These are phyloP conservation scores for Arthroderma sp. DNA, from an alignment of 2,329 filamentous ascomycete genomes.

Conservation along the genomic window DNA sequence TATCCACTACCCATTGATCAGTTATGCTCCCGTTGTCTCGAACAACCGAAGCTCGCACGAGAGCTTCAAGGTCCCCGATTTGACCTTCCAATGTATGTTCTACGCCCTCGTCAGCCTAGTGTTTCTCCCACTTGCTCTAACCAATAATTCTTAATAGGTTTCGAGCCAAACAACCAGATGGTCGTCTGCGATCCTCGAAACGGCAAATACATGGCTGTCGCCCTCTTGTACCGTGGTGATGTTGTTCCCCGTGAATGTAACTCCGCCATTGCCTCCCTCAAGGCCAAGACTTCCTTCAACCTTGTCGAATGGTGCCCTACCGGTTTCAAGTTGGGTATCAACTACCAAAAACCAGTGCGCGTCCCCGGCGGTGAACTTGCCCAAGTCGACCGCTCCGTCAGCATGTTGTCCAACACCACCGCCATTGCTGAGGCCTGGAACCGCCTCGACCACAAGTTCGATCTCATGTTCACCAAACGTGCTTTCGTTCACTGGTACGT, in stretches of 20 bases:
- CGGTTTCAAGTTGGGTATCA: conserved; percentile 99
- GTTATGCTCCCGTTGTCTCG: conserved; percentile 88
- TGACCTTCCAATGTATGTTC: conserved; percentile 49
- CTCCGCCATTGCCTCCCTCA: conserved; percentile 82
- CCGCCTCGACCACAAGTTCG: conserved; percentile 92
- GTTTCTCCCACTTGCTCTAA: not conserved
- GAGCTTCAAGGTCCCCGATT: conserved; percentile 73
- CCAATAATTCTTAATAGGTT: conserved; percentile 66
- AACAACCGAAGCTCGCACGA: conserved; percentile 93
- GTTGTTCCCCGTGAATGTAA: conserved; percentile 95
- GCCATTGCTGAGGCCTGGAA: conserved; percentile 98
- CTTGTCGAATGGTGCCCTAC: conserved; percentile 99
- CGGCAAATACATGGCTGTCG: conserved; percentile 99
- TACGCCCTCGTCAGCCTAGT: not conserved
- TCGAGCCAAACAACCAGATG: conserved; percentile 99
- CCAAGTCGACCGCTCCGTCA: conserved; percentile 95
- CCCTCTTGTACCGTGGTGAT: conserved; percentile 93
- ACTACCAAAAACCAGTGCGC: conserved; percentile 93
- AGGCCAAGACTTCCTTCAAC: conserved; percentile 98
- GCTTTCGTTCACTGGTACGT: conserved; percentile 99
- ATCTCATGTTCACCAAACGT: conserved; percentile 99
- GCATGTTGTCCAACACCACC: conserved; percentile 91
- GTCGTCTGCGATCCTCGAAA: conserved; percentile 98
- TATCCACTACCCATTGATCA: conserved; percentile 98
- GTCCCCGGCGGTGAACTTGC: conserved; percentile 95